Evolutionary conservation across 2,329 filamentous ascomycete species (phyloP), one percentile per base, ranked within the genome.

Genomic region (Talaromyces sp.): DNA sequence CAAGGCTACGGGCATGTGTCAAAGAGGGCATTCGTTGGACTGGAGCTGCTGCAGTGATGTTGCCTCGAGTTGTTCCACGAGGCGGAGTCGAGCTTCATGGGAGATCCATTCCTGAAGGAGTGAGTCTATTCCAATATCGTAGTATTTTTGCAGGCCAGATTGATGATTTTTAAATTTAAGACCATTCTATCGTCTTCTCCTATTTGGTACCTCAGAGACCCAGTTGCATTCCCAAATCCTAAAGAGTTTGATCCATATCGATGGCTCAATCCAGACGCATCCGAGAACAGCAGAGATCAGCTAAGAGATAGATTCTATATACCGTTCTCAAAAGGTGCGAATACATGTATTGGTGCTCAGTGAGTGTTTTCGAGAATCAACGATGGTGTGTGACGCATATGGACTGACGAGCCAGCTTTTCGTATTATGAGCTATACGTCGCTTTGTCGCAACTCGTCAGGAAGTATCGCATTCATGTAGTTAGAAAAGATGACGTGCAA

Each of bases 1-100:
- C 59, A 5, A 57, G 25, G 21, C 25, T 64, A 18, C 33, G 37
- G 3, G 63, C 60, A 7, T 64, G 63, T 37, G 60, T 64, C 4
- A 64, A 61, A 55, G 63, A 64, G 52, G 63, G 63, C 2, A 62
- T 64, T 28, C 50, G 63, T 44, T 64, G 63, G 63, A 59, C 63
- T 5, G 63, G 63, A 23, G 39, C 42, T 9, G 11, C 42, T 25
- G 42, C 42, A 25, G 42, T 46, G 21, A 46, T 46, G 42, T 46
- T 46, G 42, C 42, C 21, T 25, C 42, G 42, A 46, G 9, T 46
- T 55, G 59, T 37, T 31, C 35, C 28, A 28, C 28, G 6, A 28
- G 28, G 28, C 28, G 28, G 28, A 28, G 28, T 28, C 28, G 28
- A 28, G 28, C 28, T 28, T 28, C 28, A 28, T 28, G 28, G 28